Conservation (phyloP, 2,329 filamentous ascomycete species). For the Phaeophleospora eucalypticola region DNA sequence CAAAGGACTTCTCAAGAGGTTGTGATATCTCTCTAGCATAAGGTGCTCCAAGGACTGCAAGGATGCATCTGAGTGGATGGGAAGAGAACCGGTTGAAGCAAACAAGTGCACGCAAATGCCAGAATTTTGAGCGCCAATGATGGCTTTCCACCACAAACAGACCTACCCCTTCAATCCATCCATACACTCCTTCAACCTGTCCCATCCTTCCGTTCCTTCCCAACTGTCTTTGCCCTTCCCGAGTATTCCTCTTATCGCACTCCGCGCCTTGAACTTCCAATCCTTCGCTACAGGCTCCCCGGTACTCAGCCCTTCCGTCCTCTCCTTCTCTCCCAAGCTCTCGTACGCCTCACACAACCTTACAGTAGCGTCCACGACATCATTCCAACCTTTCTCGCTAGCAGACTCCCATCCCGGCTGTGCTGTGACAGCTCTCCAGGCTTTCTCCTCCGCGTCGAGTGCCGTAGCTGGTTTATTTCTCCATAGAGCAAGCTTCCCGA, state of each 20-base stretch:
- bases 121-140: too few species aligned
- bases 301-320: slow-evolving; percentile 50
- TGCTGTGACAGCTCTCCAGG: slow-evolving; percentile 69
- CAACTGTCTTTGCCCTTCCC: slow-evolving; percentile 75
- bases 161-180: slow-evolving; percentile 39
- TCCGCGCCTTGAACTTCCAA: slow-evolving; percentile 87
- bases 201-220: slow-evolving; percentile 72
- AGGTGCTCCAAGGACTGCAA: too few species aligned
- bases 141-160: too few species aligned
- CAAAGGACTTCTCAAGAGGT: too few species aligned
- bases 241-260: slow-evolving; percentile 76
- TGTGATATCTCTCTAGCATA: too few species aligned
- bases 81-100: too few species aligned
- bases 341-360: slow-evolving; percentile 79
- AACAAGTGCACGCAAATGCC: too few species aligned
- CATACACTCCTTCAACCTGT: slow-evolving; percentile 50
- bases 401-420: slow-evolving; percentile 54
- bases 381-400: slow-evolving; percentile 62
- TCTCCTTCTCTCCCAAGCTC: slow-evolving; percentile 54
- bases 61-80: too few species aligned
- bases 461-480: slow-evolving; percentile 65
- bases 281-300: slow-evolving; percentile 64
- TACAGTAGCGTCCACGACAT: slow-evolving; percentile 72
- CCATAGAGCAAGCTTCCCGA: slow-evolving; percentile 71
- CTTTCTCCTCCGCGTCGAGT: slow-evolving; percentile 81